A percentile compares a stretch with the other conserved stretches of the same genome.
phyloP scores from a whole-genome alignment of 176 grass and related monocot species.

The Canna indica region DNA sequence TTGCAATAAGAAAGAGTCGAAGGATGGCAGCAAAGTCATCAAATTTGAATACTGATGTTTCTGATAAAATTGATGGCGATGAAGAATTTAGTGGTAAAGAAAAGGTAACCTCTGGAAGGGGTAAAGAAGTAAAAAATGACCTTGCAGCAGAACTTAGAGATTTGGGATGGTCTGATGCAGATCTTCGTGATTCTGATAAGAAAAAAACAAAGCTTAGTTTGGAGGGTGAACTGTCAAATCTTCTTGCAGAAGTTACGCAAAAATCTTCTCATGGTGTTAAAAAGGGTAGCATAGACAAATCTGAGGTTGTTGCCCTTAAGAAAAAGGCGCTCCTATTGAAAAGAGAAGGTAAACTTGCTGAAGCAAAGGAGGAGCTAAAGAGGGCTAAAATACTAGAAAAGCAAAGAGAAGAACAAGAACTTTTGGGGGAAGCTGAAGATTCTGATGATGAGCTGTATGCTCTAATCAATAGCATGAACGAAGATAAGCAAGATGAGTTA shows the following conservation, averaged over 20 bases:
- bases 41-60: conserved; percentile 14
- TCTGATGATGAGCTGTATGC: conserved; percentile 81
- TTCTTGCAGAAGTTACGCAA: conserved; percentile 63
- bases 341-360: conserved; percentile 67
- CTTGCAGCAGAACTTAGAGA: conserved; percentile 73
- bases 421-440: conserved; percentile 75
- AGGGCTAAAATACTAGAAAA: conserved; percentile 95
- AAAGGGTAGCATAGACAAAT: conserved; percentile 50
- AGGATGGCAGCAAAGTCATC: conserved; percentile 38
- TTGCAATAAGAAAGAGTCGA: conserved; percentile 50
- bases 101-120: conserved; percentile 37
- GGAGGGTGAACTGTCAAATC: conserved; percentile 74
- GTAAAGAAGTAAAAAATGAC: conserved; percentile 59
- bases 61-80: conserved; percentile 24
- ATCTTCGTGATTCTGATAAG: conserved; percentile 57
- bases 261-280: conserved; percentile 46
- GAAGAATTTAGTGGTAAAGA: conserved; percentile 31
- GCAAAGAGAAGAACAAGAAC: conserved; percentile 77
- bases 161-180: conserved; percentile 86
- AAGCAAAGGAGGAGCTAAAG: conserved; percentile 98
- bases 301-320: conserved; percentile 77
- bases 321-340: conserved; percentile 74
- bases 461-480: conserved; percentile 61
- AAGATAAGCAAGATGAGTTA: conserved; percentile 52
- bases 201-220: conserved; percentile 43